These are phyloP conservation scores for Cladophialophora chaetospira DNA, from an alignment of 2,329 filamentous ascomycete species.

Conservation along the genomic window DNA sequence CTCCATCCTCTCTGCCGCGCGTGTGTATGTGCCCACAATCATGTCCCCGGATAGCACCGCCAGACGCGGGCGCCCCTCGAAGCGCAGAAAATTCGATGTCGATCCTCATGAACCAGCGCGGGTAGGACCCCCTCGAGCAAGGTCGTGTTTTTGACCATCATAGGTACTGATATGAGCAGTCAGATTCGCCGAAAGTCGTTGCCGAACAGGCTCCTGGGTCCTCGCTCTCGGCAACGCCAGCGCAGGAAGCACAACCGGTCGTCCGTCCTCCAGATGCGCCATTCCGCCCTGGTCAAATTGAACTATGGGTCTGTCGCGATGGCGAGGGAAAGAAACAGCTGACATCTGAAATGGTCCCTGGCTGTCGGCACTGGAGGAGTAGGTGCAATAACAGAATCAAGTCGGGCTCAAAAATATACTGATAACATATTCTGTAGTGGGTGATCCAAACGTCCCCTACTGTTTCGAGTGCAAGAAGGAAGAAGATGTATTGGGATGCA, in stretches of 20 bases:
- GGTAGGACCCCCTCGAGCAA: background rate
- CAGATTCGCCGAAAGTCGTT: background rate
- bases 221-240: background rate
- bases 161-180: constrained; percentile 7
- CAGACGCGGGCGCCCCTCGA: constrained; percentile 2
- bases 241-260: background rate
- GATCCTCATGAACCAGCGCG: background rate
- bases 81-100: constrained; percentile 7
- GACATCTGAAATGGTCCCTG: constrained; percentile 6
- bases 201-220: background rate
- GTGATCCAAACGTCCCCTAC: background rate
- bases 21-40: background rate
- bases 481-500: constrained; percentile 2
- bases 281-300: background rate
- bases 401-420: background rate
- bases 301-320: constrained; percentile 4
- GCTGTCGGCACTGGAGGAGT: constrained; percentile 6
- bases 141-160: no score
- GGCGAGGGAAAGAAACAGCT: constrained; percentile 7
- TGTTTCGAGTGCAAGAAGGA: constrained; percentile 7
- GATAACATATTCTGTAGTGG: constrained; percentile 1
- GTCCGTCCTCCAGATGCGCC: constrained; percentile 5
- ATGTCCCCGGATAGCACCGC: background rate
- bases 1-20: background rate
- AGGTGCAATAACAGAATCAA: background rate